Evolutionary conservation across 179 eudicot genomes (phyloP).

Genomic region (Patellifolia procumbens): DNA sequence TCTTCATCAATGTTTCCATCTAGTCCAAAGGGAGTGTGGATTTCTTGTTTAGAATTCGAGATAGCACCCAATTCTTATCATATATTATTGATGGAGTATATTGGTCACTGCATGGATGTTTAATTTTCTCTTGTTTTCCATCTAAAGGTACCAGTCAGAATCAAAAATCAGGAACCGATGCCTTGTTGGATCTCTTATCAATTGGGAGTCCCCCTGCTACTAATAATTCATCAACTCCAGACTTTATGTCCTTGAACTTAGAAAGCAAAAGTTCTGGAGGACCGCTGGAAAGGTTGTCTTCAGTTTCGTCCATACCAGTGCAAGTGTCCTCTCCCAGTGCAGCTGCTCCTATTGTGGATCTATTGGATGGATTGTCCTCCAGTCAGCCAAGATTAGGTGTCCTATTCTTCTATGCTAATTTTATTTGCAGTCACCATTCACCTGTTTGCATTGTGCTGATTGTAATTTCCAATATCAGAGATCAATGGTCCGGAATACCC

Average conservation of each 20-base stretch:
- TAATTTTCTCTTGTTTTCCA: conserved; percentile 14
- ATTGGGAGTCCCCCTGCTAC: conserved; percentile 71
- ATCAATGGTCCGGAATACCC: conserved; percentile 66
- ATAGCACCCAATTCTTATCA: neutral
- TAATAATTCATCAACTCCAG: conserved; percentile 47
- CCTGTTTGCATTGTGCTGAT: conserved; percentile 19
- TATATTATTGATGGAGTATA: neutral
- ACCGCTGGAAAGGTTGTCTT: conserved; percentile 47
- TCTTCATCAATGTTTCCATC: neutral
- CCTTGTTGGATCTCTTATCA: conserved; percentile 81
- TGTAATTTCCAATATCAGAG: conserved; percentile 44
- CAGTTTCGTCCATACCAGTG: conserved; percentile 47
- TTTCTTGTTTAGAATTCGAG: neutral
- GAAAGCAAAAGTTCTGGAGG: conserved; percentile 50
- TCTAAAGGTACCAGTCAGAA: conserved; percentile 61
- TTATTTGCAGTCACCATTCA: neutral
- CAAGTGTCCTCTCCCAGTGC: conserved; percentile 47
- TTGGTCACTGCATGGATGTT: conserved; percentile 9
- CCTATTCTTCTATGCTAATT: neutral
- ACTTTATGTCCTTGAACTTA: conserved; percentile 54
- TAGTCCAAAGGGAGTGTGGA: neutral
- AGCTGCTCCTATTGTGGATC: conserved; percentile 66
- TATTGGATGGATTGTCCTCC: conserved; percentile 75
- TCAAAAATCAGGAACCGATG: conserved; percentile 74
- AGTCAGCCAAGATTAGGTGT: conserved; percentile 53